Evolutionary conservation across 2,329 filamentous ascomycete genomes (phyloP).

Genomic region (Ceratocystis alfenasii): DNA sequence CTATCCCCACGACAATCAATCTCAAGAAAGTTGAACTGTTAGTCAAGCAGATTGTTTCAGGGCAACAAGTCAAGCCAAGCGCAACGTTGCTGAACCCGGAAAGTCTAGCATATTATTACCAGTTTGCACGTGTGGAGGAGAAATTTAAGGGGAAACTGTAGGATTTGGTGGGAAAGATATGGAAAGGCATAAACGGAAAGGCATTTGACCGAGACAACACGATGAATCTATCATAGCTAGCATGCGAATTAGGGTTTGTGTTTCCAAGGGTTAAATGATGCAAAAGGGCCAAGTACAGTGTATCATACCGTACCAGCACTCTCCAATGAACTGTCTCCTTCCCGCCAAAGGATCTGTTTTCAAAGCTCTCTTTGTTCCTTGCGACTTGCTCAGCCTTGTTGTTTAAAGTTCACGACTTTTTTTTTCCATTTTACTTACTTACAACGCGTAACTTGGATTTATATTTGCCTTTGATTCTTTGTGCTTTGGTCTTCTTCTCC

Average conservation of each 20-base stretch:
- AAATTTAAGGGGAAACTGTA: neutral
- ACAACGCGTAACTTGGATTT: neutral
- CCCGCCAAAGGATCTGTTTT: neutral
- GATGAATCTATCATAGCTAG: too few species aligned
- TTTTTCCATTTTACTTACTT: neutral
- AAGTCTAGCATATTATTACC: slow-evolving; percentile 66
- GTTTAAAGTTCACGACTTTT: neutral
- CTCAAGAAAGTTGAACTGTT: slow-evolving; percentile 76
- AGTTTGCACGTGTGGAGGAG: slow-evolving; percentile 42
- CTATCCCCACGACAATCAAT: slow-evolving; percentile 74
- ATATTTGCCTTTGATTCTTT: neutral
- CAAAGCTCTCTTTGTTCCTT: slow-evolving; percentile 9
- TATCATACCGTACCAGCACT: neutral
- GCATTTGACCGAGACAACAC: too few species aligned
- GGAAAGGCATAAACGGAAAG: too few species aligned
- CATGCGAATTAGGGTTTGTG: neutral
- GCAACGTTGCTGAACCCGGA: slow-evolving; percentile 67
- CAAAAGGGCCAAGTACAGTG: neutral
- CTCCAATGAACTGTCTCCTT: neutral
- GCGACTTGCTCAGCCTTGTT: neutral
- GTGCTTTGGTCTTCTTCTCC: neutral
- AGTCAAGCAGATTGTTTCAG: slow-evolving; percentile 73
- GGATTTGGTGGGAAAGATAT: too few species aligned
- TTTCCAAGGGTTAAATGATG: neutral
- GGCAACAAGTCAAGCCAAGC: slow-evolving; percentile 59